A percentile compares a stretch with the other conserved stretches of the same genome.
phyloP scores from a whole-genome alignment of 139 green algal genomes.

The Chlamydomonas sphaeroides region DNA sequence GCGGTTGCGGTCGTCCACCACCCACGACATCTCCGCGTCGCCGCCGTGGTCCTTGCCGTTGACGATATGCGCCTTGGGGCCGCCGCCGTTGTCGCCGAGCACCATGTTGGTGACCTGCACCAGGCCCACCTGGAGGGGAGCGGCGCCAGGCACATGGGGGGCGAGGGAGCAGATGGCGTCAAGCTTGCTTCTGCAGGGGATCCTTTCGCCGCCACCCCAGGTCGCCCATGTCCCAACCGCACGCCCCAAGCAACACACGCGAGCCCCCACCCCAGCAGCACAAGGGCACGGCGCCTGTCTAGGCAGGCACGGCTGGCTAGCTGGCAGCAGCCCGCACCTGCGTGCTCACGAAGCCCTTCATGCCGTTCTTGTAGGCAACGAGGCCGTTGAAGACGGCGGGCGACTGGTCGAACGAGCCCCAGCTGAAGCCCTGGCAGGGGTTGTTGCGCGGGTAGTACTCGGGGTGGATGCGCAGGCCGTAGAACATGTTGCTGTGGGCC shows the following conservation, averaged over 20 bases:
- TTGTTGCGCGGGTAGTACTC: constrained; percentile 56
- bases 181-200: no score
- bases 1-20: constrained; percentile 53
- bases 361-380: constrained; percentile 71
- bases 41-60: constrained; percentile 72
- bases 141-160: no score
- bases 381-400: constrained; percentile 58
- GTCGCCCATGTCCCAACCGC: no score
- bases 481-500: constrained; percentile 75
- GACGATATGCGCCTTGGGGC: constrained; percentile 53
- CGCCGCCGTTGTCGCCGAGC: constrained; percentile 62
- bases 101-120: constrained; percentile 62
- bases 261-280: no score
- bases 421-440: constrained; percentile 37
- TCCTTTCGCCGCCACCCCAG: no score
- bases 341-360: constrained; percentile 63
- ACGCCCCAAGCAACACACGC: no score
- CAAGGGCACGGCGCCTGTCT: no score
- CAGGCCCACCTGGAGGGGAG: no score
- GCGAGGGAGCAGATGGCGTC: no score
- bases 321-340: no score
- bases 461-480: constrained; percentile 63
- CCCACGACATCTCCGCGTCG: constrained; percentile 60
- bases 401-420: background rate
- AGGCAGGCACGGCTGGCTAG: no score